Conservation (phyloP, 768 basidiomycete genomes). For the Lactarius pseudohatsudake region DNA sequence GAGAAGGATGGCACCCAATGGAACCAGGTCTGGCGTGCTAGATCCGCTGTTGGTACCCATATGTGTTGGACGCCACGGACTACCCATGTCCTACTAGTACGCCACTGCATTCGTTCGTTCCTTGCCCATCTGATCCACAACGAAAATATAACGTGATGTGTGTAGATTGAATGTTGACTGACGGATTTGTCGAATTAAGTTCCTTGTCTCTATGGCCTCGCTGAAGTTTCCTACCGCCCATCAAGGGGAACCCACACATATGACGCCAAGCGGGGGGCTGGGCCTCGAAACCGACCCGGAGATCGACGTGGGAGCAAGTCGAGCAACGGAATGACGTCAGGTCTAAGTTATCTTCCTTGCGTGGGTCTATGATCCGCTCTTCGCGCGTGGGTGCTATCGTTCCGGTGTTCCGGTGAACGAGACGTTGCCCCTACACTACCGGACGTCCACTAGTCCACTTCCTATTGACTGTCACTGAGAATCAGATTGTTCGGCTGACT, state of each 20-base stretch:
- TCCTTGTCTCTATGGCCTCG: neutral
- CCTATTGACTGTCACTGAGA: neutral
- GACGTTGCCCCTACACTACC: neutral
- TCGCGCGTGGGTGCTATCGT: neutral
- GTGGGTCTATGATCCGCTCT: neutral
- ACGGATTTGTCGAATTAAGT: neutral
- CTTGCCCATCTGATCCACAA: neutral
- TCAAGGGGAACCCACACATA: neutral
- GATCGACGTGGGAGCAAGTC: slow-evolving; percentile 12
- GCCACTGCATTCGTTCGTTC: neutral
- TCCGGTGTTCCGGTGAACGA: neutral
- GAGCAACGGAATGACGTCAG: slow-evolving; percentile 12
- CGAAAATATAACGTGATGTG: neutral
- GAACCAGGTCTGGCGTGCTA: no score
- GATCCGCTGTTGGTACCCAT: no score
- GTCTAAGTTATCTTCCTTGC: neutral
- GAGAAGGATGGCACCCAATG: no score
- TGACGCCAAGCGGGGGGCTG: neutral
- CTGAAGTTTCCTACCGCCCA: neutral
- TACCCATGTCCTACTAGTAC: neutral
- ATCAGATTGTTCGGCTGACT: neutral
- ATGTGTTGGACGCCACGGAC: no score
- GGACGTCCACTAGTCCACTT: neutral
- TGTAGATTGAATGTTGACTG: neutral
- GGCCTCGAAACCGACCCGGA: neutral